Conservation (phyloP, 208 protist species). For the Wallacemonas sp. region DNA sequence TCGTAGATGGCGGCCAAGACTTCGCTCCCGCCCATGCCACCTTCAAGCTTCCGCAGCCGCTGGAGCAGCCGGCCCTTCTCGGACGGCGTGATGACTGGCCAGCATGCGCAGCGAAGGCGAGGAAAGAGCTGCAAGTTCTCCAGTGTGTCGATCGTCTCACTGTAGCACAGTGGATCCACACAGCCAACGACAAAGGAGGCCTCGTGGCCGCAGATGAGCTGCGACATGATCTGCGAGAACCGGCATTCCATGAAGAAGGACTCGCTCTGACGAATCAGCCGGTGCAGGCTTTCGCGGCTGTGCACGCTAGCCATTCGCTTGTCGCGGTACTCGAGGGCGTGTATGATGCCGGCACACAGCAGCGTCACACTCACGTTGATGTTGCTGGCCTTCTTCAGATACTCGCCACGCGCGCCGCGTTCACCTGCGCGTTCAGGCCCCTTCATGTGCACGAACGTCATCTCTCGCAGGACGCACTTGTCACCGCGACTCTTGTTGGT, state of each 20-base stretch:
- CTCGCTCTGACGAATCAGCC: conserved; percentile 79
- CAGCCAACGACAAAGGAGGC: conserved; percentile 87
- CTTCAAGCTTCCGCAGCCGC: conserved; percentile 67
- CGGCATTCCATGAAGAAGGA: conserved; percentile 93
- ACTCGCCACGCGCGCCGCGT: conserved; percentile 51
- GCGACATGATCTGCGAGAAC: conserved; percentile 89
- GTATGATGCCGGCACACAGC: conserved; percentile 78
- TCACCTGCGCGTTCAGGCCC: conserved; percentile 78
- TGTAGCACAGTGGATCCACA: conserved; percentile 73
- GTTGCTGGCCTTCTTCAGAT: conserved; percentile 50
- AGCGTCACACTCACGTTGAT: conserved; percentile 89
- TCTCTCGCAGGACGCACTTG: conserved; percentile 56
- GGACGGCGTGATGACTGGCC: conserved; percentile 64
- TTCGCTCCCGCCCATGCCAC: conserved; percentile 46
- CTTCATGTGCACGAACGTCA: conserved; percentile 92
- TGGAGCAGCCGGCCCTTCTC: conserved; percentile 71
- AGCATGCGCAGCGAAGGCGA: conserved; percentile 53
- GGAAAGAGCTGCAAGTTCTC: conserved; percentile 88
- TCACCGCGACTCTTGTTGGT: conserved; percentile 58
- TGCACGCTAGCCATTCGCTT: conserved; percentile 36
- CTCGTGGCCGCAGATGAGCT: conserved; percentile 83
- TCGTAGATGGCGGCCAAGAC: conserved; percentile 56
- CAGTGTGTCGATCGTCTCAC: conserved; percentile 78
- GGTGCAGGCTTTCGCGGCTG: conserved; percentile 54
- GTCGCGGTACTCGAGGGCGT: conserved; percentile 79